Evolutionary conservation across 2,329 filamentous ascomycete genomes (phyloP).

Genomic region (Fusarium pseudonygamai): DNA sequence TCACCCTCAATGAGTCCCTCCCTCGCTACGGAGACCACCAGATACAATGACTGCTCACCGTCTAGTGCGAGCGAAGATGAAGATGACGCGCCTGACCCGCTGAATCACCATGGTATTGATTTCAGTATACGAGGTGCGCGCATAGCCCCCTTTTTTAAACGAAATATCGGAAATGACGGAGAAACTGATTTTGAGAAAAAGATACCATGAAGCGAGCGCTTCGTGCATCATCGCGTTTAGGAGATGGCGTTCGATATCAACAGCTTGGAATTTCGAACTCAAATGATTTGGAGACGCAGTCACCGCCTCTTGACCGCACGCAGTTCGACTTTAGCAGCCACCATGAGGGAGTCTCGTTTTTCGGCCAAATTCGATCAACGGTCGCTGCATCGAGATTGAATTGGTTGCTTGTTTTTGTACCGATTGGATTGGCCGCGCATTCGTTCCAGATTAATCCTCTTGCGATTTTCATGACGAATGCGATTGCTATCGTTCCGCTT

Average conservation of each 20-base stretch:
- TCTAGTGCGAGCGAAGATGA: constrained; percentile 36
- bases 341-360: constrained; percentile 24
- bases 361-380: constrained; percentile 42
- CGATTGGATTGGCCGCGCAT: constrained; percentile 70
- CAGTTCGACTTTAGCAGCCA: constrained; percentile 19
- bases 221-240: constrained; percentile 35
- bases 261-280: constrained; percentile 29
- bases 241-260: constrained; percentile 37
- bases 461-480: constrained; percentile 66
- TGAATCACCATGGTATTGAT: constrained; percentile 27
- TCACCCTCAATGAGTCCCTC: constrained; percentile 33
- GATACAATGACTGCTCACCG: constrained; percentile 35
- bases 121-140: constrained; percentile 31
- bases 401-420: constrained; percentile 74
- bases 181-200: constrained; percentile 27
- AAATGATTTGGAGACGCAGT: constrained; percentile 39
- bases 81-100: constrained; percentile 27
- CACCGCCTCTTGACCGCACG: constrained; percentile 22
- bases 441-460: constrained; percentile 48
- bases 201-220: constrained; percentile 37
- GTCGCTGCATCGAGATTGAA: constrained; percentile 64
- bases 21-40: constrained; percentile 27
- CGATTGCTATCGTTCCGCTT: constrained; percentile 67
- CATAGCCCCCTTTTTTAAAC: not conserved
- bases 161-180: not conserved